Conservation (phyloP, 228 moss, liverwort and hornwort genomes). For the Sphagnum fallax region DNA sequence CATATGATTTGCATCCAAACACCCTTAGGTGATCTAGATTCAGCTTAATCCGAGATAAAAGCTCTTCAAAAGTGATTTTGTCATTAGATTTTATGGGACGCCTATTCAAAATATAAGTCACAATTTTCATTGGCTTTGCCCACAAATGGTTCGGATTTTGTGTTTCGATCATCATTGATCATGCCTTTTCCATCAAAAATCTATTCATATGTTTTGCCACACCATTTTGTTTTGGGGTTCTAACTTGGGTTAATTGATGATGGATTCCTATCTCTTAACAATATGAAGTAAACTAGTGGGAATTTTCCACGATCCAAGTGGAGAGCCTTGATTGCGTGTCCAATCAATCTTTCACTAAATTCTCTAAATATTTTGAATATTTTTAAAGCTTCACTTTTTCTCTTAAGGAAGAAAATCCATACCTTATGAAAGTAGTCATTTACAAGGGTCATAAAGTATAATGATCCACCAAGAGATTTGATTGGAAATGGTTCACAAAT, state of each 20-base stretch:
- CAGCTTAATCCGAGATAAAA: background rate
- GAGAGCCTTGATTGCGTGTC: background rate
- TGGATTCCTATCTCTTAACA: background rate
- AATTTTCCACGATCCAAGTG: background rate
- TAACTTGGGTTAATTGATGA: background rate
- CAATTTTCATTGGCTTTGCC: background rate
- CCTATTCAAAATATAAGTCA: background rate
- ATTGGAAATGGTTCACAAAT: no score
- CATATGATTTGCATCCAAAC: background rate
- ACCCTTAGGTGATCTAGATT: background rate
- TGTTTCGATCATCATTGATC: background rate
- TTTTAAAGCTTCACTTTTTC: slow-evolving; percentile 1
- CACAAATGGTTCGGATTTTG: background rate
- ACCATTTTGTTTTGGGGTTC: slow-evolving; percentile 6
- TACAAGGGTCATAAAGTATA: background rate
- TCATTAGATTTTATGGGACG: background rate
- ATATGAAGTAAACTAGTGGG: background rate
- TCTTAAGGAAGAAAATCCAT: slow-evolving; percentile 4
- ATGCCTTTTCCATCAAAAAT: background rate
- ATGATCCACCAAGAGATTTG: no score
- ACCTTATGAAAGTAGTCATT: slow-evolving; percentile 4
- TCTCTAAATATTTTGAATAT: background rate
- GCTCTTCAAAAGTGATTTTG: background rate
- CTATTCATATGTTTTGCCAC: slow-evolving; percentile 2
- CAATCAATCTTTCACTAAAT: background rate